Percentiles rank a stretch among this genome's conserved stretches.
Evolutionary conservation across 208 protist genomes (phyloP).

Genomic region (Naegleria gruberi): DNA sequence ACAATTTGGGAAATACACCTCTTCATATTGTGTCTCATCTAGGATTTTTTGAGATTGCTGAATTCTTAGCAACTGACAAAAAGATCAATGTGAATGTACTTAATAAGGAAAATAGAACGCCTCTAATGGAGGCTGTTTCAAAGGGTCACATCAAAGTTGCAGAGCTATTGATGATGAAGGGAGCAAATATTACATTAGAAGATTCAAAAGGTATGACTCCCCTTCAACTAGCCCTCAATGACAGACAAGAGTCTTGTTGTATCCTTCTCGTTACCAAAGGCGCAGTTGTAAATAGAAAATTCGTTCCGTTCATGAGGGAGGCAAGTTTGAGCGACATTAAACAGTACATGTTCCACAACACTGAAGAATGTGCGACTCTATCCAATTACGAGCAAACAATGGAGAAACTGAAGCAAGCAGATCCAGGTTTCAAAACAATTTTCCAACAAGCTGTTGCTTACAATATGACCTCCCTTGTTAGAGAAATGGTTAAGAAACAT

Average conservation of each 20-base stretch:
- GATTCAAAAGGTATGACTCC: conserved; percentile 17
- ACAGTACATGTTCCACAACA: neutral
- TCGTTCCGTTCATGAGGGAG: neutral
- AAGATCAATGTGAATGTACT: neutral
- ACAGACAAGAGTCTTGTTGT: neutral
- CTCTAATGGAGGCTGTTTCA: conserved; percentile 3
- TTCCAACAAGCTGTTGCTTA: neutral
- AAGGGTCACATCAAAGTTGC: neutral
- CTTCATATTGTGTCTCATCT: neutral
- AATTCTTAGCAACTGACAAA: neutral
- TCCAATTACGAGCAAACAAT: neutral
- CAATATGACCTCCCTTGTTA: neutral
- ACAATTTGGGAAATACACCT: neutral
- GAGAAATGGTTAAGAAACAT: neutral
- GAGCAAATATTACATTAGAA: neutral
- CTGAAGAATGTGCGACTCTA: neutral
- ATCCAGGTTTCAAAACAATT: conserved; percentile 18
- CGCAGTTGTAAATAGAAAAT: neutral
- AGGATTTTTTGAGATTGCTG: conserved; percentile 1
- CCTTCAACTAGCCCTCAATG: neutral
- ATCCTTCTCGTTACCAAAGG: neutral
- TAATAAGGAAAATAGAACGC: conserved; percentile 5
- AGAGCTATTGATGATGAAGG: neutral
- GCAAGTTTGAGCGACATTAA: neutral
- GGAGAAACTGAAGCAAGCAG: neutral